phyloP scores from a whole-genome alignment of 352 stramenopile species.

The Phytophthora constricta region DNA sequence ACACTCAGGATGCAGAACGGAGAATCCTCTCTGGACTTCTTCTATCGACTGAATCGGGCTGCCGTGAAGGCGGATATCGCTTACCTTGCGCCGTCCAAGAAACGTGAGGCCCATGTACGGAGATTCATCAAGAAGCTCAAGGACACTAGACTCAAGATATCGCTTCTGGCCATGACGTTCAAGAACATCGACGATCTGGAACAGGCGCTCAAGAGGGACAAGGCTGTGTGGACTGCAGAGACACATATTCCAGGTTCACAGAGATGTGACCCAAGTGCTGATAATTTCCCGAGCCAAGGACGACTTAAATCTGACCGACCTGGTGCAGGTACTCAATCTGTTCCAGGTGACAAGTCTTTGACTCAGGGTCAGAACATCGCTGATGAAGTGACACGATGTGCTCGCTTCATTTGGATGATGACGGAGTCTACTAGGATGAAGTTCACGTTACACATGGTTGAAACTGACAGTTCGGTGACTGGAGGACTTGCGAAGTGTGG shows the following conservation, averaged over 20 bases:
- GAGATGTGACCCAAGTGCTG: neutral
- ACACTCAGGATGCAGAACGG: neutral
- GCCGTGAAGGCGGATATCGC: neutral
- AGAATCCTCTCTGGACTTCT: neutral
- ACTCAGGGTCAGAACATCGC: too few relatives aligned
- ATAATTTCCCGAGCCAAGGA: too few relatives aligned
- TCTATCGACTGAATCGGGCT: slow-evolving; percentile 5
- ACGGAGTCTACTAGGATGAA: too few relatives aligned
- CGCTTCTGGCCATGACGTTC: neutral
- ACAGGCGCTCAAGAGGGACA: neutral
- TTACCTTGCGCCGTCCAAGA: neutral
- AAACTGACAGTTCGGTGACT: too few relatives aligned
- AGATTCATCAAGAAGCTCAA: slow-evolving; percentile 3
- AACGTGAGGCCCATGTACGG: neutral
- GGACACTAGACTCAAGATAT: neutral
- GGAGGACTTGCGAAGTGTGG: too few relatives aligned
- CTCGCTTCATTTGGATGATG: too few relatives aligned
- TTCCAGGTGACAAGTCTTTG: too few relatives aligned
- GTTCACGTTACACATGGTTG: too few relatives aligned
- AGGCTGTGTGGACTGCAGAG: neutral
- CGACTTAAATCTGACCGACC: too few relatives aligned
- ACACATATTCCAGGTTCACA: neutral
- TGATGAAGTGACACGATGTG: too few relatives aligned
- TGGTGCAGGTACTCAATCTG: too few relatives aligned
- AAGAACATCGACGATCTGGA: neutral